Conservation (phyloP, 2,329 filamentous ascomycete species). For the Diaporthe longicolla region DNA sequence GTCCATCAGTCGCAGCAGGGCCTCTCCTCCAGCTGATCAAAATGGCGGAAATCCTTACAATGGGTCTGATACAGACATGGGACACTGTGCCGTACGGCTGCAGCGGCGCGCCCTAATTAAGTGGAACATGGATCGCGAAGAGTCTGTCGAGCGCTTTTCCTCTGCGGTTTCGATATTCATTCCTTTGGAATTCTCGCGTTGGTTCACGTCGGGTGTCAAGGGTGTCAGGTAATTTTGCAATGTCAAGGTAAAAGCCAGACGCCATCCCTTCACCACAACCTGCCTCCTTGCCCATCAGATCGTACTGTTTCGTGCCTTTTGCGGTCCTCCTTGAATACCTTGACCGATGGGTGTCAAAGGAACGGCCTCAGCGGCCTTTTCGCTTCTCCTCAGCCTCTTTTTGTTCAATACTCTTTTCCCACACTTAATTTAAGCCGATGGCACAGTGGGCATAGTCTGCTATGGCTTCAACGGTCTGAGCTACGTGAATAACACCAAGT, state of each 20-base stretch:
- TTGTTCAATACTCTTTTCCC: not conserved
- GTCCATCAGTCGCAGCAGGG: too few relatives aligned
- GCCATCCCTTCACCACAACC: not conserved
- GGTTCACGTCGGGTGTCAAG: not conserved
- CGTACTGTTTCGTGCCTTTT: not conserved
- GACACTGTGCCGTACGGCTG: not conserved
- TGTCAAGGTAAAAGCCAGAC: not conserved
- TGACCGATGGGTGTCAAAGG: not conserved
- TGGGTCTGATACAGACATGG: not conserved
- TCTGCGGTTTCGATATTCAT: not conserved
- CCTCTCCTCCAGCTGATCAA: too few relatives aligned
- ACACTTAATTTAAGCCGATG: not conserved
- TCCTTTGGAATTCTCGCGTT: not conserved
- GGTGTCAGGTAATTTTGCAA: not conserved
- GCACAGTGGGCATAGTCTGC: conserved; percentile 21
- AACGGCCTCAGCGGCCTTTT: not conserved
- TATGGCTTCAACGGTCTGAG: conserved; percentile 13
- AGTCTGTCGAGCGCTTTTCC: not conserved
- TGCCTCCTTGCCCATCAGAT: not conserved
- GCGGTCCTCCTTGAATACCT: not conserved
- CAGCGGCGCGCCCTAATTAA: not conserved
- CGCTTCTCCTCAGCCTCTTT: not conserved
- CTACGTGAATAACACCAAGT: conserved; percentile 1
- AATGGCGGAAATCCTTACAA: not conserved
- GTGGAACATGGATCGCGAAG: not conserved